Conservation (phyloP, 108 stramenopile genomes). For the Discostella stelligeroides region DNA sequence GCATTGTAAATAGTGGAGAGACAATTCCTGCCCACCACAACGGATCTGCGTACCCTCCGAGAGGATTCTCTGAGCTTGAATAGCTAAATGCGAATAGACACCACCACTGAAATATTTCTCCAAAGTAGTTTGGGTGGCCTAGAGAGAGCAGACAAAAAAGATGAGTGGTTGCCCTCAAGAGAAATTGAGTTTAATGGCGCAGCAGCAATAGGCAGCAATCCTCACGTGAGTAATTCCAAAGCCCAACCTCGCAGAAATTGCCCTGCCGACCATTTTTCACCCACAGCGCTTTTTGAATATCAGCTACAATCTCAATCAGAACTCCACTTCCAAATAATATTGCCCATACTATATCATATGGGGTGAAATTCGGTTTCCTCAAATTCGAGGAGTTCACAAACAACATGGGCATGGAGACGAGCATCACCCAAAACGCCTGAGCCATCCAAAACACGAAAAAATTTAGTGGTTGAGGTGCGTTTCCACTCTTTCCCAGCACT, state of each 20-base stretch:
- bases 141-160: not conserved
- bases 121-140: constrained; percentile 74
- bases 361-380: constrained; percentile 33
- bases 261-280: constrained; percentile 57
- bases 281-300: constrained; percentile 70
- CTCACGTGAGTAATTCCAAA: constrained; percentile 60
- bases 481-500: constrained; percentile 46
- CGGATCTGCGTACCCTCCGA: constrained; percentile 36
- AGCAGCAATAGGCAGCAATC: not conserved
- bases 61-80: constrained; percentile 30
- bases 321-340: constrained; percentile 44
- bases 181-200: not conserved
- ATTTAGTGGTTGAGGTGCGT: constrained; percentile 15
- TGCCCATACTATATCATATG: constrained; percentile 40
- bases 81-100: constrained; percentile 49
- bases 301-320: constrained; percentile 59
- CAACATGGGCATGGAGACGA: constrained; percentile 61
- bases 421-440: constrained; percentile 67
- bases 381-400: constrained; percentile 45
- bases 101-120: constrained; percentile 78
- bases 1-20: constrained; percentile 71
- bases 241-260: constrained; percentile 57
- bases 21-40: constrained; percentile 53
- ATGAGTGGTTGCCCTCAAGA: not conserved
- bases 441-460: constrained; percentile 72